These are phyloP conservation scores for Chaetothyriales sp. DNA, from an alignment of 2,329 filamentous ascomycete species.

Conservation along the genomic window DNA sequence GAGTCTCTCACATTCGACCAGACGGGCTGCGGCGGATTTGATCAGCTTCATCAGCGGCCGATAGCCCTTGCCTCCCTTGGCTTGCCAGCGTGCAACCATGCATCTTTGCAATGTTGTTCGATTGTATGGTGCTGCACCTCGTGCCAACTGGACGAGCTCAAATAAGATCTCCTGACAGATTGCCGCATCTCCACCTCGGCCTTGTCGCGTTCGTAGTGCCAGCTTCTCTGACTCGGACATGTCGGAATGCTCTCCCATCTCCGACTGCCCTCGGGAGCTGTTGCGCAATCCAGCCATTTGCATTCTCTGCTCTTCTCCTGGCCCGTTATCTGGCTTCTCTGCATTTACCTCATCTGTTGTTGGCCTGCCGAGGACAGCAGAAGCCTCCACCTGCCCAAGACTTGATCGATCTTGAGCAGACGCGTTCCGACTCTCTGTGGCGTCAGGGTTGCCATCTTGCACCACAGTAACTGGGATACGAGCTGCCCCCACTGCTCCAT, in stretches of 20 bases:
- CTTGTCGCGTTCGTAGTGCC: neutral
- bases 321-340: neutral
- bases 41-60: slow-evolving; percentile 42
- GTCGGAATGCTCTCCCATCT: neutral
- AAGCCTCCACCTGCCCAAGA: neutral
- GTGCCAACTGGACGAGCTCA: slow-evolving; percentile 40
- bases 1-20: slow-evolving; percentile 39
- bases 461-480: neutral
- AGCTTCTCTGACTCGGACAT: neutral
- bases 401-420: neutral
- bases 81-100: slow-evolving; percentile 31
- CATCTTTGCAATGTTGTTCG: slow-evolving; percentile 24
- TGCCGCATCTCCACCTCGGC: neutral
- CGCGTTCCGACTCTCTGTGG: neutral
- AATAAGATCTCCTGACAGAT: slow-evolving; percentile 35
- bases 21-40: slow-evolving; percentile 34
- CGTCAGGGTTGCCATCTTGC: neutral
- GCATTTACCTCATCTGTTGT: neutral
- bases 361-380: neutral
- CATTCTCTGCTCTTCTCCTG: neutral
- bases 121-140: slow-evolving; percentile 43
- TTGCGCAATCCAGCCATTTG: neutral
- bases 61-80: slow-evolving; percentile 27
- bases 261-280: neutral
- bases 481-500: neutral